Conservation (phyloP, 257 asterid genomes). For the Solanum peruvianum region DNA sequence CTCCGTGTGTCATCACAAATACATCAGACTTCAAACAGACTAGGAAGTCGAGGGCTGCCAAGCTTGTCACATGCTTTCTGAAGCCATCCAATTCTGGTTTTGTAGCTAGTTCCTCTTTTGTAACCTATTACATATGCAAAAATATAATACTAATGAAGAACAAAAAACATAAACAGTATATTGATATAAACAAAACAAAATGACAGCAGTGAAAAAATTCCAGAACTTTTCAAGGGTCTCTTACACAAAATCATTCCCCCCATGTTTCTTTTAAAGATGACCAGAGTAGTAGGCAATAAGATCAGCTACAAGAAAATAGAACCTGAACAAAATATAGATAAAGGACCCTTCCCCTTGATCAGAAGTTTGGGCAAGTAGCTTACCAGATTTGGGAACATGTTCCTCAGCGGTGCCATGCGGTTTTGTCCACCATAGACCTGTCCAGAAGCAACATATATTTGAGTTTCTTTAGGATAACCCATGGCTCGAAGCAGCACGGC, state of each 20-base stretch:
- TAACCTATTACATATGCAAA: slow-evolving; percentile 42
- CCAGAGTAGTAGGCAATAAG: not conserved
- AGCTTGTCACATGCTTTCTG: slow-evolving; percentile 93
- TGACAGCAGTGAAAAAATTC: not conserved
- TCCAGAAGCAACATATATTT: slow-evolving; percentile 97
- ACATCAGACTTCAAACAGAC: slow-evolving; percentile 95
- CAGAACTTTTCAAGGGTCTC: not conserved
- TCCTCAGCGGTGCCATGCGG: slow-evolving; percentile 98
- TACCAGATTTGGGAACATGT: slow-evolving; percentile 98
- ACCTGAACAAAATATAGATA: not conserved
- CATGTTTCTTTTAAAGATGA: not conserved
- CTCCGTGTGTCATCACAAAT: slow-evolving; percentile 98
- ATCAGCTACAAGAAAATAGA: not conserved
- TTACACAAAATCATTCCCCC: not conserved
- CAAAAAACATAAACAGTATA: not conserved
- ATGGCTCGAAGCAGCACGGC: slow-evolving; percentile 98
- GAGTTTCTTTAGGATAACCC: slow-evolving; percentile 98
- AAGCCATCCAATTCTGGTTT: slow-evolving; percentile 72
- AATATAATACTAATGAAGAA: not conserved
- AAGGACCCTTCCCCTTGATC: not conserved
- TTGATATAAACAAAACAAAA: not conserved
- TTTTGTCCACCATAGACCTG: slow-evolving; percentile 99
- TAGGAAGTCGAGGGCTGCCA: slow-evolving; percentile 96
- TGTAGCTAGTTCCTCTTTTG: slow-evolving; percentile 84
- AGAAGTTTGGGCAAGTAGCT: slow-evolving; percentile 11